A percentile compares a stretch with the other conserved stretches of the same genome.
Evolutionary conservation across 352 stramenopile genomes (phyloP).

Genomic region (Globisporangium takayamanum): DNA sequence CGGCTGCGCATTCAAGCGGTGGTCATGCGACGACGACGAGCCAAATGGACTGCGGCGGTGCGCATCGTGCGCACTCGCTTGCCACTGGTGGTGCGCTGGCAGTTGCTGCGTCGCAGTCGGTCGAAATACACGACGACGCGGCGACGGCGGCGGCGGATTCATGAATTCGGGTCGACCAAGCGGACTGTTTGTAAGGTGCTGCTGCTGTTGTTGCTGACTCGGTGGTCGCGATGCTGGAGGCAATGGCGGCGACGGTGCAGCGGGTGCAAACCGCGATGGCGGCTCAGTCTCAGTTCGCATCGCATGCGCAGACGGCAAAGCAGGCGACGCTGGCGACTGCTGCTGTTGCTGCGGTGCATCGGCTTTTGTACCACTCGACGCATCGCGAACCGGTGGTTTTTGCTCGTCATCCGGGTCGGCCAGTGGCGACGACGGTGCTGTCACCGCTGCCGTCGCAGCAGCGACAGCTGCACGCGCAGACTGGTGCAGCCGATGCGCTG

Average conservation of each 20-base stretch:
- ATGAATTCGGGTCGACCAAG: slow-evolving; percentile 6
- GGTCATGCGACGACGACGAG: slow-evolving; percentile 1
- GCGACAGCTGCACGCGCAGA: slow-evolving; percentile 19
- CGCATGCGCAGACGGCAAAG: neutral
- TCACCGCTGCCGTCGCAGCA: slow-evolving; percentile 1
- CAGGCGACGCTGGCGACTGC: neutral
- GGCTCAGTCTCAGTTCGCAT: neutral
- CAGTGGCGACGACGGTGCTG: slow-evolving; percentile 1
- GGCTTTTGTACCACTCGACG: neutral
- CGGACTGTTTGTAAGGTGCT: slow-evolving; percentile 4
- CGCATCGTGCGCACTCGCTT: slow-evolving; percentile 4
- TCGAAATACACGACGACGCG: slow-evolving; percentile 17
- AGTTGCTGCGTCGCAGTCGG: neutral
- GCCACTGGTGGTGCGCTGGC: slow-evolving; percentile 1
- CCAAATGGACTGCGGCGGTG: slow-evolving; percentile 8
- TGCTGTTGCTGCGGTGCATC: slow-evolving; percentile 2
- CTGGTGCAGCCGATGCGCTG: slow-evolving; percentile 4
- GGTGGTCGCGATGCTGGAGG: neutral
- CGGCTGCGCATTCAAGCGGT: slow-evolving; percentile 3
- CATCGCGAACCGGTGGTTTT: too few species aligned
- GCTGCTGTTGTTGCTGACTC: slow-evolving; percentile 1
- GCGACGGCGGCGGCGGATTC: slow-evolving; percentile 8
- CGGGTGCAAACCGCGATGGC: neutral
- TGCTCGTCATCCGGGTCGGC: neutral
- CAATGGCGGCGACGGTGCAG: too few species aligned